phyloP scores from a whole-genome alignment of 495 filamentous ascomycete genomes.

The Aspergillus nidulans region DNA sequence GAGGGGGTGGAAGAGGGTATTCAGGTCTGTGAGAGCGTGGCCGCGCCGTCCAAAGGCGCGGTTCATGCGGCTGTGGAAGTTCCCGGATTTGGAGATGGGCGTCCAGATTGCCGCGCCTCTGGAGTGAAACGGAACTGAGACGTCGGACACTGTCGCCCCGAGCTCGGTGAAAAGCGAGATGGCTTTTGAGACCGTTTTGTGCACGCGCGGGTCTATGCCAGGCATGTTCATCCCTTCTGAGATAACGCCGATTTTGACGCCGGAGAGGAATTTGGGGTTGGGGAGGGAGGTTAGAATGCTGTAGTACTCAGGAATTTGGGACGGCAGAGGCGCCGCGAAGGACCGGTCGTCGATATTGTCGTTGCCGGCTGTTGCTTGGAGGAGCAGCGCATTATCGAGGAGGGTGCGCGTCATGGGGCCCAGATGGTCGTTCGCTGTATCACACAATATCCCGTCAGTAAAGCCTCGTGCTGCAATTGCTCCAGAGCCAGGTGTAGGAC shows the following conservation, averaged over 20 bases:
- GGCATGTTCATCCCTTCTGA: background rate
- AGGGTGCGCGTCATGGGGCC: slow-evolving; percentile 1
- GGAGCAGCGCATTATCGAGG: background rate
- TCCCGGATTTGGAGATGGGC: background rate
- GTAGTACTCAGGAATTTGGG: background rate
- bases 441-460: too few species aligned
- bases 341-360: slow-evolving; percentile 7
- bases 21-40: background rate
- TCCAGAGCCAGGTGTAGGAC: too few species aligned
- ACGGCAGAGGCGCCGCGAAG: background rate
- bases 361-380: background rate
- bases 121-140: slow-evolving; percentile 1
- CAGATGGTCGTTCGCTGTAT: background rate
- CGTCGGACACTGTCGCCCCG: background rate
- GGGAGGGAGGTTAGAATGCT: background rate
- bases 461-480: too few species aligned
- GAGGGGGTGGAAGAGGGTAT: background rate
- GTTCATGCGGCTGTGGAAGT: background rate
- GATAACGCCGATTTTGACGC: background rate
- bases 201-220: background rate
- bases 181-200: background rate
- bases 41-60: background rate
- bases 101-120: background rate
- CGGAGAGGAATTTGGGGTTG: background rate
- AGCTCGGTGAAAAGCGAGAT: background rate